These are phyloP conservation scores for Candida namnaoensis DNA, from an alignment of 805 yeast species.

Conservation along the genomic window DNA sequence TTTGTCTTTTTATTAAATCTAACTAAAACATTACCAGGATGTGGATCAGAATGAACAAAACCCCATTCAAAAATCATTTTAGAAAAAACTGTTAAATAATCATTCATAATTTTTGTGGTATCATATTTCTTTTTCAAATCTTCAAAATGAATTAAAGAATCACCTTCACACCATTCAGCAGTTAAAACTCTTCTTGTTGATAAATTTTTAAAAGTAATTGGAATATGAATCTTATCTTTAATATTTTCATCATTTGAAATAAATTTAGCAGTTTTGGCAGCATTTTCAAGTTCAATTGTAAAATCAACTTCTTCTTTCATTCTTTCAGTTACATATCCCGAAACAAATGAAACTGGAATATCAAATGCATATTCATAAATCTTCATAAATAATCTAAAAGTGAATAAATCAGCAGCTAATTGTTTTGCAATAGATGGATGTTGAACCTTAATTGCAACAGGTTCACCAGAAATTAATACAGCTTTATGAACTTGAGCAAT, in stretches of 20 bases:
- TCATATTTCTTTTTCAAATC: slow-evolving; percentile 30
- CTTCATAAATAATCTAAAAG: slow-evolving; percentile 43
- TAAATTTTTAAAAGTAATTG: slow-evolving; percentile 36
- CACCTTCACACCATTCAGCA: slow-evolving; percentile 75
- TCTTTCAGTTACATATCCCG: slow-evolving; percentile 48
- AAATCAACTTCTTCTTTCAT: slow-evolving; percentile 58
- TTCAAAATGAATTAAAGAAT: slow-evolving; percentile 39
- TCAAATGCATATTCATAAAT: slow-evolving; percentile 52
- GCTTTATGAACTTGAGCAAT: slow-evolving; percentile 66
- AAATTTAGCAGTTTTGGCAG: slow-evolving; percentile 26
- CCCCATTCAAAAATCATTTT: slow-evolving; percentile 56
- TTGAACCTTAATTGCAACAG: slow-evolving; percentile 61
- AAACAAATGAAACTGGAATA: slow-evolving; percentile 50
- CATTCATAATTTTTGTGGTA: slow-evolving; percentile 32
- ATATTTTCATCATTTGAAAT: slow-evolving; percentile 36
- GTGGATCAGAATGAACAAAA: slow-evolving; percentile 64
- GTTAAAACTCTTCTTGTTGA: slow-evolving; percentile 45
- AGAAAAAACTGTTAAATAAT: slow-evolving; percentile 39
- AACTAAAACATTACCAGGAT: slow-evolving; percentile 69
- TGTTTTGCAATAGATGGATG: slow-evolving; percentile 56
- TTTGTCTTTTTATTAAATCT: slow-evolving; percentile 23
- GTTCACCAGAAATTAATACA: slow-evolving; percentile 32
- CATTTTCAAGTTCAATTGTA: slow-evolving; percentile 44
- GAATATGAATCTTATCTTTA: slow-evolving; percentile 40
- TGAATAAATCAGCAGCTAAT: slow-evolving; percentile 48